Conservation (phyloP, 768 basidiomycete species). For the Hericium alpestre region DNA sequence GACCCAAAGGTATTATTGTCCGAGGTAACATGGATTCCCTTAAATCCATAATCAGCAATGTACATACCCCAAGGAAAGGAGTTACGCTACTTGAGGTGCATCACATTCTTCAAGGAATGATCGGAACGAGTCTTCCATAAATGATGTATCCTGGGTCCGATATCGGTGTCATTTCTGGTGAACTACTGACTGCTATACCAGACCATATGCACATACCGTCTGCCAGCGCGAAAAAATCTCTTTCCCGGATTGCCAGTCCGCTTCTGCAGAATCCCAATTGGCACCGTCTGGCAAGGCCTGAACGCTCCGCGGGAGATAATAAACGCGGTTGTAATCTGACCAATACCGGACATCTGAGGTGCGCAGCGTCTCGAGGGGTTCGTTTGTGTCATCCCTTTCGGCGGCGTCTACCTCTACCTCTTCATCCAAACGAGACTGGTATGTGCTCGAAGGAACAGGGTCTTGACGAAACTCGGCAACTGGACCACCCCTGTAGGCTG, state of each 20-base stretch:
- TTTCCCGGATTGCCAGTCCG: conserved; percentile 46
- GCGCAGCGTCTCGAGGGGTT: conserved; percentile 1
- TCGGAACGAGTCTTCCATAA: conserved; percentile 64
- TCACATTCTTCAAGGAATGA: conserved; percentile 68
- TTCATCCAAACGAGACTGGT: conserved; percentile 36
- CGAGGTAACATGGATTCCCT: conserved; percentile 64
- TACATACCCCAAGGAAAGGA: background rate
- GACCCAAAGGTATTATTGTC: conserved; percentile 57
- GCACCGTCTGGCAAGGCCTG: conserved; percentile 51
- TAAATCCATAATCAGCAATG: background rate
- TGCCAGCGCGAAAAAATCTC: conserved; percentile 45
- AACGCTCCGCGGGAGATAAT: conserved; percentile 53
- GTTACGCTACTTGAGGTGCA: conserved; percentile 46
- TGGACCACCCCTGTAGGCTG: conserved; percentile 33
- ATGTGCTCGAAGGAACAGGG: conserved; percentile 41
- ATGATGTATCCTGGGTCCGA: conserved; percentile 37
- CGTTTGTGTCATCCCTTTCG: background rate
- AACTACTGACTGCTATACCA: background rate
- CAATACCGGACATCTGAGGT: conserved; percentile 40
- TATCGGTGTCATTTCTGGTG: background rate
- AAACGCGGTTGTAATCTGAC: conserved; percentile 60
- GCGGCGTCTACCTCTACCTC: conserved; percentile 15
- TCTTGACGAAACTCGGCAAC: conserved; percentile 43
- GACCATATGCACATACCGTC: conserved; percentile 28
- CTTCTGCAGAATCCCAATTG: conserved; percentile 42